A percentile compares a stretch with the other conserved stretches of the same genome.
phyloP scores from a whole-genome alignment of 225 moss, liverwort and hornwort species.

The Physcomitrellopsis africana region DNA sequence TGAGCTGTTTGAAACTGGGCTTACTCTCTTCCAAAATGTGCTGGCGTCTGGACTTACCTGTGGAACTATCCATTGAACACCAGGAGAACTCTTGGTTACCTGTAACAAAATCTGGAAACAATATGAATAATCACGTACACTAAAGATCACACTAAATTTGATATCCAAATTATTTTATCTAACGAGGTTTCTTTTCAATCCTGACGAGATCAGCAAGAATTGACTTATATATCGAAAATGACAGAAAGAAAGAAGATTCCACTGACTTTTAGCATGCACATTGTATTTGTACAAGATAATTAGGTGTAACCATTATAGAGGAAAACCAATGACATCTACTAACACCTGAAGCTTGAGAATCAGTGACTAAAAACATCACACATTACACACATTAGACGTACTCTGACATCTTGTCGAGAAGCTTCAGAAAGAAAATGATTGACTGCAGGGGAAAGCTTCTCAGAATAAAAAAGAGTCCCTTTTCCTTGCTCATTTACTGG shows the following conservation, averaged over 20 bases:
- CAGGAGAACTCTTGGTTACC: constrained; percentile 29
- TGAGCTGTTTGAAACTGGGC: constrained; percentile 51
- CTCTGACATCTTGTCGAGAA: constrained; percentile 62
- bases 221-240: too few relatives aligned
- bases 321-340: background rate
- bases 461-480: constrained; percentile 59
- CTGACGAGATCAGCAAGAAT: background rate
- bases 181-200: background rate
- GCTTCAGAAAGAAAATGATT: constrained; percentile 64
- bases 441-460: constrained; percentile 68
- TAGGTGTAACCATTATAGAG: background rate
- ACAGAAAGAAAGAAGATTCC: too few relatives aligned
- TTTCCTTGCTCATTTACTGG: constrained; percentile 25
- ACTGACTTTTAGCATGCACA: too few relatives aligned
- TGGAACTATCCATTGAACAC: constrained; percentile 47
- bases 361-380: background rate
- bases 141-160: background rate
- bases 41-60: constrained; percentile 64
- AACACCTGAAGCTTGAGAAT: background rate
- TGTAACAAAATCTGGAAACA: background rate
- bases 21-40: constrained; percentile 67
- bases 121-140: background rate
- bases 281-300: background rate
- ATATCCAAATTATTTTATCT: background rate
- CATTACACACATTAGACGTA: constrained; percentile 2